phyloP scores from a whole-genome alignment of 257 asterid species.

The Capsicum rhomboideum region DNA sequence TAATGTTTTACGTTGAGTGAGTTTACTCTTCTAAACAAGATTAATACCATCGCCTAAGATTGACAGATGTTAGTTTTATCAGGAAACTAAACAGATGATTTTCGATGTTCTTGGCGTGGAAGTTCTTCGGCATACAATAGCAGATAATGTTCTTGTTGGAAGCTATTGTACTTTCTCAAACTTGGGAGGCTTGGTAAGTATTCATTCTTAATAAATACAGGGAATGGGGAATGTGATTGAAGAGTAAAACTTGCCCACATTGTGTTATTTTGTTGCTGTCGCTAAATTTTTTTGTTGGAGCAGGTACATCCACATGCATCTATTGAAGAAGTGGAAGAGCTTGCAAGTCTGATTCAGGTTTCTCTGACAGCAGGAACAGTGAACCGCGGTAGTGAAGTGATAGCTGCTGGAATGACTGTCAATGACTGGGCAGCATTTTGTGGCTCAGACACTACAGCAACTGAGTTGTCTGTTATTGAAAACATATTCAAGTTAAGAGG shows the following conservation, averaged over 20 bases:
- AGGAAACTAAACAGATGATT: slow-evolving; percentile 91
- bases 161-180: slow-evolving; percentile 70
- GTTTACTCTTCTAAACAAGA: neutral
- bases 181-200: slow-evolving; percentile 85
- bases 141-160: slow-evolving; percentile 79
- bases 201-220: neutral
- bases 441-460: slow-evolving; percentile 88
- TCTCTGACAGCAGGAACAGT: slow-evolving; percentile 79
- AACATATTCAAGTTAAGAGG: slow-evolving; percentile 70
- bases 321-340: slow-evolving; percentile 72
- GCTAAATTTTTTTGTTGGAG: neutral
- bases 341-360: slow-evolving; percentile 74
- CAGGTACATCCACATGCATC: slow-evolving; percentile 92
- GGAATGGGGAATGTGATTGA: neutral
- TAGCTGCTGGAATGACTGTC: slow-evolving; percentile 65
- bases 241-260: neutral
- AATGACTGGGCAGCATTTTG: slow-evolving; percentile 92
- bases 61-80: neutral
- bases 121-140: slow-evolving; percentile 69
- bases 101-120: slow-evolving; percentile 88
- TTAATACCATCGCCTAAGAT: neutral
- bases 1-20: too few species aligned
- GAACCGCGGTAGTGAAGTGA: slow-evolving; percentile 77
- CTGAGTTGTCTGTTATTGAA: slow-evolving; percentile 72
- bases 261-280: too few species aligned